Conservation (phyloP, 2,329 filamentous ascomycete species). For the Fusarium incarnatum region DNA sequence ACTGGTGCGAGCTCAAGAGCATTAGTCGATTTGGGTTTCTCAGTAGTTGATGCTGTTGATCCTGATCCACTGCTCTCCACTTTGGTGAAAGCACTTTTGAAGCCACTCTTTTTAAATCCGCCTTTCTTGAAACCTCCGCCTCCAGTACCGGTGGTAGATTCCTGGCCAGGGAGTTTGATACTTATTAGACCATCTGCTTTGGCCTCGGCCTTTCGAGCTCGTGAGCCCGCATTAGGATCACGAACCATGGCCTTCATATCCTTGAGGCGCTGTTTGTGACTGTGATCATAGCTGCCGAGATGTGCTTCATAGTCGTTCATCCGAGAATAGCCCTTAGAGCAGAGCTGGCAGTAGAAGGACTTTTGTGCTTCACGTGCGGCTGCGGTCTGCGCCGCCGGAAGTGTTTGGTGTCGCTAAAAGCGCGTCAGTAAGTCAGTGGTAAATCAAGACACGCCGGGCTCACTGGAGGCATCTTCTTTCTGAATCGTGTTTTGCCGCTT, state of each 20-base stretch:
- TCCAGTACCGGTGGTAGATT: constrained; percentile 44
- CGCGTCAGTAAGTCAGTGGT: constrained; percentile 25
- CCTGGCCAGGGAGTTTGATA: constrained; percentile 67
- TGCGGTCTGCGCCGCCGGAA: constrained; percentile 68
- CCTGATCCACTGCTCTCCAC: constrained; percentile 55
- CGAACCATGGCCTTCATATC: constrained; percentile 88
- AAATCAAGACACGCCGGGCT: constrained; percentile 56
- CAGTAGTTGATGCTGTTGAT: constrained; percentile 56
- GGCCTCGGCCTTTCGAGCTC: constrained; percentile 76
- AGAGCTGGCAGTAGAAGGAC: constrained; percentile 87
- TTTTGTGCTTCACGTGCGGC: constrained; percentile 80
- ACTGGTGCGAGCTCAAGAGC: constrained; percentile 36
- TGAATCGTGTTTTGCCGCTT: not conserved
- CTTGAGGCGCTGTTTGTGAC: constrained; percentile 89
- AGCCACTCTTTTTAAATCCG: constrained; percentile 84
- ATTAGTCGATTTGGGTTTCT: constrained; percentile 51
- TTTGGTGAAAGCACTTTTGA: constrained; percentile 79
- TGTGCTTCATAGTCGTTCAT: constrained; percentile 98
- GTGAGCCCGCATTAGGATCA: constrained; percentile 73
- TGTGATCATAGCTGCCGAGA: constrained; percentile 93
- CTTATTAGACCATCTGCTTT: constrained; percentile 76
- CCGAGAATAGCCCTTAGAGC: constrained; percentile 92
- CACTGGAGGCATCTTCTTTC: constrained; percentile 66
- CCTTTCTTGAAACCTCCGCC: constrained; percentile 71
- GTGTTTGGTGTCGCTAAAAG: constrained; percentile 66